phyloP scores from a whole-genome alignment of 805 yeast species.

The Yarrowia yakushimensis region DNA sequence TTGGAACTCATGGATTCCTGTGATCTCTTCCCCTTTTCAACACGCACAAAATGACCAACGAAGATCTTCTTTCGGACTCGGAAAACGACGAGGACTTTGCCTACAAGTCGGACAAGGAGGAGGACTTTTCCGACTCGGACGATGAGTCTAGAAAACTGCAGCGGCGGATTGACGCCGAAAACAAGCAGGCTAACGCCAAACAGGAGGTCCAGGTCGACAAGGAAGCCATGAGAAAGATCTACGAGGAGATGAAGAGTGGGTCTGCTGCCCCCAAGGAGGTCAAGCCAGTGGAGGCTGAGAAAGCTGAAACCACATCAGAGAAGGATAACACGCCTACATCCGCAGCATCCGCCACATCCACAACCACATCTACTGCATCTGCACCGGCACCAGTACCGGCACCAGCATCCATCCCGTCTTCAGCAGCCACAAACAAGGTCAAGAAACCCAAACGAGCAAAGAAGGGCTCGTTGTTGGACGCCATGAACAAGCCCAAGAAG shows the following conservation, averaged over 20 bases:
- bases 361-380: background rate
- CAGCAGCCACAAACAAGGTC: constrained; percentile 15
- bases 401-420: background rate
- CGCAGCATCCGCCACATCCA: background rate
- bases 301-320: background rate
- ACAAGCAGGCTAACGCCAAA: background rate
- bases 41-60: background rate
- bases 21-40: background rate
- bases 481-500: constrained; percentile 46
- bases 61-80: constrained; percentile 21
- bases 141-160: constrained; percentile 21
- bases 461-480: constrained; percentile 10
- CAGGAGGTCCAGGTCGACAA: constrained; percentile 19
- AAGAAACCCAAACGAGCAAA: constrained; percentile 3
- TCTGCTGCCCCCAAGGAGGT: background rate
- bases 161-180: constrained; percentile 3
- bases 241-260: constrained; percentile 21
- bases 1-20: background rate
- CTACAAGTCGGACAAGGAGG: constrained; percentile 22
- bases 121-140: constrained; percentile 25
- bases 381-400: background rate
- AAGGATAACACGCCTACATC: background rate
- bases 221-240: constrained; percentile 7
- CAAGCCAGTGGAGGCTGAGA: background rate
- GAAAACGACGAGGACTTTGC: constrained; percentile 25